phyloP scores from a whole-genome alignment of 2,329 filamentous ascomycete species.

The Phialophora chinensis region DNA sequence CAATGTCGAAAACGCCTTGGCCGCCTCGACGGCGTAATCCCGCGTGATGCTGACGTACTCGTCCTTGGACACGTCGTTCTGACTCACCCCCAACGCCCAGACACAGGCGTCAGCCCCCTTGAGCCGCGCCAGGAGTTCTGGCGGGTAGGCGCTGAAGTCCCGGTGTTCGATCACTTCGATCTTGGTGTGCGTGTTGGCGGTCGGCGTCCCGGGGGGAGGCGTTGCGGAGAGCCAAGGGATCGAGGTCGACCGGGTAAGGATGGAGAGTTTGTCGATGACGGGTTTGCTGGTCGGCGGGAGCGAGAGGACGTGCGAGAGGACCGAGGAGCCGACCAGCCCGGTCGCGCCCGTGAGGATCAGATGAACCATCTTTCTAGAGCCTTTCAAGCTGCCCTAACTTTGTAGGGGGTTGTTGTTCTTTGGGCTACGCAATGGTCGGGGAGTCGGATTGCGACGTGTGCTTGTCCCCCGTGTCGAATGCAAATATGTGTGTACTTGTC shows the following conservation, averaged over 20 bases:
- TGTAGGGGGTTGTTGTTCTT: background rate
- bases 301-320: constrained; percentile 67
- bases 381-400: background rate
- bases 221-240: constrained; percentile 54
- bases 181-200: constrained; percentile 60
- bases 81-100: constrained; percentile 74
- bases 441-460: too few relatives aligned
- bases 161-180: constrained; percentile 70
- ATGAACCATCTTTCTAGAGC: constrained; percentile 56
- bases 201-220: constrained; percentile 60
- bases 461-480: too few relatives aligned
- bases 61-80: constrained; percentile 65
- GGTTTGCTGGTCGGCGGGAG: constrained; percentile 40
- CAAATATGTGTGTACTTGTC: too few relatives aligned
- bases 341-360: constrained; percentile 73
- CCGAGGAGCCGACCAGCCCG: constrained; percentile 67
- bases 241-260: constrained; percentile 63
- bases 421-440: too few relatives aligned
- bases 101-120: constrained; percentile 71
- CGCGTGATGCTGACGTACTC: constrained; percentile 73
- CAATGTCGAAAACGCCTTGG: constrained; percentile 62
- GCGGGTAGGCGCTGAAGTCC: constrained; percentile 68
- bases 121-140: constrained; percentile 63
- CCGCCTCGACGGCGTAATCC: constrained; percentile 68
- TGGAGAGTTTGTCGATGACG: constrained; percentile 67